Base-by-base conservation (phyloP, 768 basidiomycete genomes). In the Hemileccinum impolitum region DNA sequence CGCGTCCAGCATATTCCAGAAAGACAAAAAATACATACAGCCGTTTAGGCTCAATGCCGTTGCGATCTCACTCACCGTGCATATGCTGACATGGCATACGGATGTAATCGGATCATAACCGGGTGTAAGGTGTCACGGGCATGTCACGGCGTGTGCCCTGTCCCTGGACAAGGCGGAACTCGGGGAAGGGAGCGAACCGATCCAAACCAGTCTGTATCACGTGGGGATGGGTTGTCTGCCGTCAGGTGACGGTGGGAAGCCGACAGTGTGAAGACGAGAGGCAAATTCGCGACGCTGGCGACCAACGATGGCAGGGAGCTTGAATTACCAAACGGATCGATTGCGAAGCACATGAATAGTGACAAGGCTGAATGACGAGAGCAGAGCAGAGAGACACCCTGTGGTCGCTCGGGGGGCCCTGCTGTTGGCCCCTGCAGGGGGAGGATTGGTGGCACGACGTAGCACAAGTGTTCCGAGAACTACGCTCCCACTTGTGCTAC, bases 401-500 rank as follows among this genome's bases (percentile, higher is more conserved):
- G 3, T 17, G 18, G 13, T 25, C 26, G 17, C 17, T 23, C 25
- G n/a, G 7, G 8, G 19, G 5, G 19, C 17, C 19, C 2, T n/a
- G n/a, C n/a, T n/a, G n/a, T n/a, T n/a, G n/a, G n/a, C n/a, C n/a
- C n/a, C n/a, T n/a, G n/a, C n/a, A n/a, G n/a, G 19, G 12, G 26
- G 23, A 28, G 21, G 35, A 28, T 28, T n/a, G 21, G 40, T n/a
- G 52, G 39, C 54, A 61, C 55, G 50, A 43, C 17, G 42, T 48
- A 56, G 45, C 32, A 66, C 70, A 66, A 67, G 70, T 63, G 70
- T 74, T 68, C 49, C 62, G 71, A 77, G 76, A 51, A 75, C 73
- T 65, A 59, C 75, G 73, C 75, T 76, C 73, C 68, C 72, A 63
- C 68, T 64, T 61, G 66, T 66, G 54, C 45, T 53, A 50, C 51